Conservation (phyloP, 352 stramenopile genomes). For the Aphanomyces euteiches region DNA sequence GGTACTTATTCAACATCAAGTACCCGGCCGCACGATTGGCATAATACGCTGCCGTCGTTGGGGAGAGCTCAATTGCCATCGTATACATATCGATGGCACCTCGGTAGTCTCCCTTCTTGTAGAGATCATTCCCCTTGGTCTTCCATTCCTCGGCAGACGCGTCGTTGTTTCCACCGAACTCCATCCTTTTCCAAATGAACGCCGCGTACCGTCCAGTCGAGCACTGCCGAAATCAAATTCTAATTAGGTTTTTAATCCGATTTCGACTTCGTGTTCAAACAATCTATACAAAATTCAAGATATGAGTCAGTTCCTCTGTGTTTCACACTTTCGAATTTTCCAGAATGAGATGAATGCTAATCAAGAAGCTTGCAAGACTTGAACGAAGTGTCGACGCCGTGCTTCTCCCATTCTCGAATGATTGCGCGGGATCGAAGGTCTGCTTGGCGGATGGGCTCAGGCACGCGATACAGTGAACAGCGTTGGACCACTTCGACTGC, state of each 20-base stretch:
- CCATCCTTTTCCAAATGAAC: conserved; percentile 17
- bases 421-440: conserved; percentile 75
- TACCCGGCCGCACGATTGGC: conserved; percentile 87
- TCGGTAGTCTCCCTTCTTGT: conserved; percentile 89
- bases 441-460: conserved; percentile 81
- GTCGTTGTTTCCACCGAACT: conserved; percentile 34
- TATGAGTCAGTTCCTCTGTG: not conserved
- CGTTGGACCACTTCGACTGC: conserved; percentile 51
- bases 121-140: conserved; percentile 86
- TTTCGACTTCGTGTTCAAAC: not conserved
- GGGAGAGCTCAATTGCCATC: conserved; percentile 84
- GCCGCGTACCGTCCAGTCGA: not conserved
- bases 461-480: conserved; percentile 67
- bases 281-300: not conserved
- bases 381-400: conserved; percentile 51
- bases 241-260: conserved; percentile 12
- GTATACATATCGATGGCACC: conserved; percentile 88
- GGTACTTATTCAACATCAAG: conserved; percentile 87
- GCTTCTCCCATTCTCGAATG: conserved; percentile 61
- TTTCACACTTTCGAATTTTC: conserved; percentile 6
- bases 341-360: not conserved
- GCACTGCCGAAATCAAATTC: not conserved
- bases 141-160: conserved; percentile 74
- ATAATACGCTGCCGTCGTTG: conserved; percentile 83
- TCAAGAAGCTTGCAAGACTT: conserved; percentile 35